phyloP scores from a whole-genome alignment of 768 basidiomycete genomes.

The Xanthoconium stramineum region DNA sequence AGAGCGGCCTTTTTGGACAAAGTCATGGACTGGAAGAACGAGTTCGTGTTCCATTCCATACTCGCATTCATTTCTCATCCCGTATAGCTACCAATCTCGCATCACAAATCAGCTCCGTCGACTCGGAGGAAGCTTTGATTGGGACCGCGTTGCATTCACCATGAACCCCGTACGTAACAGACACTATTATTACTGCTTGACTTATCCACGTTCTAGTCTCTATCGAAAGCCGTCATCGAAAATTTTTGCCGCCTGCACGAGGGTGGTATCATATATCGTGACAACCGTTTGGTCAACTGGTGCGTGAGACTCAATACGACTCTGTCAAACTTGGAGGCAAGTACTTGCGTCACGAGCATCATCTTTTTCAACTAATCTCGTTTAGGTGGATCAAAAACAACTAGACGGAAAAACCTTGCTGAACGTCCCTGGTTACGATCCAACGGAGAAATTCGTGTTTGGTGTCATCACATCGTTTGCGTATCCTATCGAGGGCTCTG shows the following conservation, averaged over 20 bases:
- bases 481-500: slow-evolving; percentile 84
- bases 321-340: slow-evolving; percentile 93
- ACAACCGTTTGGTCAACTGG: slow-evolving; percentile 97
- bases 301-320: slow-evolving; percentile 95
- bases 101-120: slow-evolving; percentile 88
- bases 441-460: slow-evolving; percentile 96
- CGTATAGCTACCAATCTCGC: slow-evolving; percentile 78
- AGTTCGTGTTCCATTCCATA: slow-evolving; percentile 52
- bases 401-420: slow-evolving; percentile 81
- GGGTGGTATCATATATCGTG: slow-evolving; percentile 89
- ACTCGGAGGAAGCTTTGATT: slow-evolving; percentile 92
- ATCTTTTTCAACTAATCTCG: neutral
- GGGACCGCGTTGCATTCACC: slow-evolving; percentile 92
- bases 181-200: neutral
- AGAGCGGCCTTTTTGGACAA: slow-evolving; percentile 87
- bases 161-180: slow-evolving; percentile 72
- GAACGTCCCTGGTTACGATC: slow-evolving; percentile 90
- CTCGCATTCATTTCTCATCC: neutral
- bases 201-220: slow-evolving; percentile 38
- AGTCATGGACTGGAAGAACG: slow-evolving; percentile 96
- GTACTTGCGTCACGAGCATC: neutral
- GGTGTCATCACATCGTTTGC: slow-evolving; percentile 97
- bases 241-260: slow-evolving; percentile 90
- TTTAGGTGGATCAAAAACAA: slow-evolving; percentile 88
- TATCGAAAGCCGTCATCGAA: slow-evolving; percentile 87